Conservation (phyloP, 176 grass and related monocot genomes). For the Carex parvula region DNA sequence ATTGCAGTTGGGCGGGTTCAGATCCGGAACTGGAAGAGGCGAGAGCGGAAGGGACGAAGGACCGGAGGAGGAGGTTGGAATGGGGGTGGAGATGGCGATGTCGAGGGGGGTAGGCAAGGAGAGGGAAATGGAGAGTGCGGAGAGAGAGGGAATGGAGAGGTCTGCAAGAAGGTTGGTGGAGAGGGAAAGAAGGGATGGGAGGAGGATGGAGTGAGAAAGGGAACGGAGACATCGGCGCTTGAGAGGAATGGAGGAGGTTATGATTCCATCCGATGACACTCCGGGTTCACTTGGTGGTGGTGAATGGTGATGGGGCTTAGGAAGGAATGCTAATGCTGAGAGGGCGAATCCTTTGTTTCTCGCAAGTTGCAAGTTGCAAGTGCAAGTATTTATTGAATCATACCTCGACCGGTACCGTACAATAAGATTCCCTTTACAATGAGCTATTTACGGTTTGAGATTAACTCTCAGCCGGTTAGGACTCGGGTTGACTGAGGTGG, state of each 20-base stretch:
- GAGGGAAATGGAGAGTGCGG: constrained; percentile 36
- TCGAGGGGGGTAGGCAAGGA: constrained; percentile 14
- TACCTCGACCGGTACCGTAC: too few relatives aligned
- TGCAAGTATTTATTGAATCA: background rate
- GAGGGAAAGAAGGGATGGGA: background rate
- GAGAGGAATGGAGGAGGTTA: background rate
- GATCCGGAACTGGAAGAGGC: background rate
- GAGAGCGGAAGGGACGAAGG: constrained; percentile 17
- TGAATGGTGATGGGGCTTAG: background rate
- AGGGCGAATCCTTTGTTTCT: background rate
- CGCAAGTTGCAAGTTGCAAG: too few relatives aligned
- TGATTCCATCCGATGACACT: background rate
- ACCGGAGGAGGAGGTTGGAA: constrained; percentile 7
- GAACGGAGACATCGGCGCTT: constrained; percentile 11
- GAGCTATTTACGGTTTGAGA: too few relatives aligned
- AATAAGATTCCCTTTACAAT: too few relatives aligned
- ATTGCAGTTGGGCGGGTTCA: constrained; percentile 1
- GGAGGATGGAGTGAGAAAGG: constrained; percentile 3
- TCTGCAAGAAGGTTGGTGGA: constrained; percentile 4
- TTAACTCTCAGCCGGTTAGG: too few relatives aligned
- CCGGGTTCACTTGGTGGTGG: background rate
- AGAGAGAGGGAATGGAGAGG: constrained; percentile 43
- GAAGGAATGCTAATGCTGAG: background rate
- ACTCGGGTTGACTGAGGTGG: too few relatives aligned
- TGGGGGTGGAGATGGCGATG: background rate